These are phyloP conservation scores for Scenedesmus sp. DNA, from an alignment of 163 green algal genomes.

Conservation along the genomic window DNA sequence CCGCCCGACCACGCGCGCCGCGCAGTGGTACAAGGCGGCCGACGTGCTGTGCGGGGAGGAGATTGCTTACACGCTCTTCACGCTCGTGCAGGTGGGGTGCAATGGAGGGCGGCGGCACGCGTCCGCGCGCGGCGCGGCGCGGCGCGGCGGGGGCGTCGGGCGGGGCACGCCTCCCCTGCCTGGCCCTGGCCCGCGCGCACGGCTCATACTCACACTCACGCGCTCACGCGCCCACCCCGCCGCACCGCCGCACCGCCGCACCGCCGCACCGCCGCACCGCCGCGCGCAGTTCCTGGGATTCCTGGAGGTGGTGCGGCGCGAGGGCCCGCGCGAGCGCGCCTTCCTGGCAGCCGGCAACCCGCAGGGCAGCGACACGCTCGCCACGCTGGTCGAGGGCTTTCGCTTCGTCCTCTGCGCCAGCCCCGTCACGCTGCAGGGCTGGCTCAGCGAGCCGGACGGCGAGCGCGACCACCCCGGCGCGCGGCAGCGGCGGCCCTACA, in stretches of 20 bases:
- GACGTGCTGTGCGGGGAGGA: constrained; percentile 52
- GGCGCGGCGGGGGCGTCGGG: not conserved
- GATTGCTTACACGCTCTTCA: constrained; percentile 73
- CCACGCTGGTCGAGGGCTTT: constrained; percentile 60
- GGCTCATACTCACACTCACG: too few species aligned
- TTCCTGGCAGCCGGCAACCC: constrained; percentile 66
- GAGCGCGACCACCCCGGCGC: constrained; percentile 53
- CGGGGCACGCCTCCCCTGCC: too few species aligned
- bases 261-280: too few species aligned
- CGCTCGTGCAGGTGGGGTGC: constrained; percentile 58
- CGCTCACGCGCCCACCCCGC: too few species aligned
- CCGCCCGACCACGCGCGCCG: too few species aligned
- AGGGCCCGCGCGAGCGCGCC: constrained; percentile 65
- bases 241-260: too few species aligned
- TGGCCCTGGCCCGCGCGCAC: too few species aligned
- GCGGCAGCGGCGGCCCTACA: constrained; percentile 24
- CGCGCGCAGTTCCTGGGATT: constrained; percentile 78
- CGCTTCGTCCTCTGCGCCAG: constrained; percentile 50
- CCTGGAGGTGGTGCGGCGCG: constrained; percentile 72
- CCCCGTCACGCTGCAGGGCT: constrained; percentile 47
- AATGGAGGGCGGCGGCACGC: not conserved
- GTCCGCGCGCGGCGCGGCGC: not conserved
- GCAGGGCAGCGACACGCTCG: constrained; percentile 52
- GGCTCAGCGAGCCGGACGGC: constrained; percentile 44
- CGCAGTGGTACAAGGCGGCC: constrained; percentile 43